Base-by-base conservation (phyloP, 805 yeast genomes). In the Schizosaccharomyces japonicus region DNA sequence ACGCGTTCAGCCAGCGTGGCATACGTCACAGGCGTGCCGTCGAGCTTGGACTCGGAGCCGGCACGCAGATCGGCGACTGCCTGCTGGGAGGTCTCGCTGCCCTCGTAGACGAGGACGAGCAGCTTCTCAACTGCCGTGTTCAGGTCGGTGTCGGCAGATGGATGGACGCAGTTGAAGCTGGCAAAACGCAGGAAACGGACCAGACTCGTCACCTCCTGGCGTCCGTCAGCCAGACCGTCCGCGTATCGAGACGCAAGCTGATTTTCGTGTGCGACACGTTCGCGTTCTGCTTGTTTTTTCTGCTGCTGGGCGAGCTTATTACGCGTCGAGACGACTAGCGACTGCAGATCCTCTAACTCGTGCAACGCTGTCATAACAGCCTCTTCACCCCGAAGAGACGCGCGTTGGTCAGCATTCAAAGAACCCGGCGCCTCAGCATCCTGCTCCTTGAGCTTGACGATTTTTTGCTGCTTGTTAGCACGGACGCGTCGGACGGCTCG, bases 141-240 rank as follows among this genome's bases (percentile, higher is more conserved):
- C n/a, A 42, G 17, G 3, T 10, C 32, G 1, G n/a, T n/a, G 11
- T 42, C 46, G 11, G 17, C 46, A 6, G 46, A 42, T 23, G 46
- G 46, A 27, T 42, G 15, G 17, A 42, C 46, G n/a, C 46, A 29
- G 11, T 28, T 28, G 27, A 23, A 13, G 10, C 33, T 28, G 5
- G 46, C 46, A 17, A 42, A 42, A 15, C 33, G 46, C n/a, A 42
- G 46, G 25, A 42, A 42, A n/a, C 33, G 46, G 19, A 29, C 33
- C n/a, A 42, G 23, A 8, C 11, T 15, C 13, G 31, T 15, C 7
- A 42, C 46, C 17, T 28, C 30, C 23, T 27, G 15, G 8, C 17
- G 33, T 5, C 30, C 46, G 15, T 17, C 25, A 15, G 21, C 30
- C 7, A 10, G 25, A 15, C 46, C 46, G 17, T 42, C 46, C 13